Evolutionary conservation across 2,329 filamentous ascomycete species (phyloP).

Genomic region (Aspergillus costaricaensis): DNA sequence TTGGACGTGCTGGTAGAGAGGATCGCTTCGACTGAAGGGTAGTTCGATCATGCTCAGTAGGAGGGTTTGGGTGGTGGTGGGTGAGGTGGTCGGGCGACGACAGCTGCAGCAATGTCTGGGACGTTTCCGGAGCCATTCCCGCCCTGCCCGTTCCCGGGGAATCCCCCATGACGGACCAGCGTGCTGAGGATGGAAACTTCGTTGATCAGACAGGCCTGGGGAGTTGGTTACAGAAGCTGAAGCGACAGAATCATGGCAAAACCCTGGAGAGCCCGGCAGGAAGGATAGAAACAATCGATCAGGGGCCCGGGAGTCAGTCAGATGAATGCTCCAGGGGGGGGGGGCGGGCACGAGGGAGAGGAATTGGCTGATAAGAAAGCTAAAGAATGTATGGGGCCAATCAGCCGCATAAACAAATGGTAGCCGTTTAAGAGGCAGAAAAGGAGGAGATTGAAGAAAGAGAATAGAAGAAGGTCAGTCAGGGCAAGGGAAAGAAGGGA

Average conservation of each 20-base stretch:
- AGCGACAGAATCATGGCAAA: constrained; percentile 19
- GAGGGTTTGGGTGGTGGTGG: constrained; percentile 16
- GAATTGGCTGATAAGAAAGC: not conserved
- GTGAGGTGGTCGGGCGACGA: constrained; percentile 7
- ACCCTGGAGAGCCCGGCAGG: too few species aligned
- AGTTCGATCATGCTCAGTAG: constrained; percentile 16
- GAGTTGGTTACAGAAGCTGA: constrained; percentile 4
- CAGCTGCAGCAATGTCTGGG: constrained; percentile 21
- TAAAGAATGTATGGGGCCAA: not conserved
- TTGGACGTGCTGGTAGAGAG: constrained; percentile 37
- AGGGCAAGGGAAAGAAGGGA: not conserved
- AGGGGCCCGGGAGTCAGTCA: too few species aligned
- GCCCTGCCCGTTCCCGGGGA: constrained; percentile 33
- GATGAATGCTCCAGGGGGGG: too few species aligned
- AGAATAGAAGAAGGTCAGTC: not conserved
- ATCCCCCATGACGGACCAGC: constrained; percentile 38
- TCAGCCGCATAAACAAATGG: not conserved
- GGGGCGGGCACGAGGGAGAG: too few species aligned
- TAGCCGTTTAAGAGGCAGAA: not conserved
- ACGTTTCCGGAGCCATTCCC: constrained; percentile 34
- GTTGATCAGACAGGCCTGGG: not conserved
- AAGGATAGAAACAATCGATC: too few species aligned
- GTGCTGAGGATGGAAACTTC: constrained; percentile 16
- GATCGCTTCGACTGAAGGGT: constrained; percentile 31
- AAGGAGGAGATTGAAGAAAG: constrained; percentile 6